A percentile compares a stretch with the other conserved stretches of the same genome.
Evolutionary conservation across 495 filamentous ascomycete species (phyloP).

Genomic region (Cryomyces minteri): DNA sequence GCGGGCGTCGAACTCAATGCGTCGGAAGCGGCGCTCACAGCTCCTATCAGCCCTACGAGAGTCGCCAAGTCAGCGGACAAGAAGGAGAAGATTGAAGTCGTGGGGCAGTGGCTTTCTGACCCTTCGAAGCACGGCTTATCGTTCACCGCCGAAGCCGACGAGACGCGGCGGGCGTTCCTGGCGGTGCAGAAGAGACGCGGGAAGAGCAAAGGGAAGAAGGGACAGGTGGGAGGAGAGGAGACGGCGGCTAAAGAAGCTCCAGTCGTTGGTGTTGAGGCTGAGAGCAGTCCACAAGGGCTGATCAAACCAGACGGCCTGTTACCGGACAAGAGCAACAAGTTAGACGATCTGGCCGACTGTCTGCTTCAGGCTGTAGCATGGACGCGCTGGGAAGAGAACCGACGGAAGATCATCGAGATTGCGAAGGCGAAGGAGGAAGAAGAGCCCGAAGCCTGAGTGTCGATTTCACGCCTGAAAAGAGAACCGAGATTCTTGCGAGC

Average conservation of each 20-base stretch:
- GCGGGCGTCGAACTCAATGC: conserved; percentile 1
- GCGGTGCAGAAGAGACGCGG: conserved; percentile 18
- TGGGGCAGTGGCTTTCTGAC: conserved; percentile 29
- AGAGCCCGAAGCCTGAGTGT: background rate
- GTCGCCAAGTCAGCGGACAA: conserved; percentile 26
- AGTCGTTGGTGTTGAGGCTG: conserved; percentile 1
- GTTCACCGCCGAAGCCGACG: conserved; percentile 15
- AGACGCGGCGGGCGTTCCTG: conserved; percentile 27
- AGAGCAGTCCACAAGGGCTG: conserved; percentile 3
- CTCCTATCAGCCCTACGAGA: conserved; percentile 3
- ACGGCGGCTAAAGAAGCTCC: conserved; percentile 1
- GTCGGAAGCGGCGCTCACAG: conserved; percentile 2
- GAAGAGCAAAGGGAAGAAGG: conserved; percentile 4
- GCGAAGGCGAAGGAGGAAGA: background rate
- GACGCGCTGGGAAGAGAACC: conserved; percentile 66
- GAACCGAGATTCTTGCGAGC: no score
- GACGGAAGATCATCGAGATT: conserved; percentile 17
- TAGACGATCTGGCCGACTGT: conserved; percentile 87
- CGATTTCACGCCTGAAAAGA: no score
- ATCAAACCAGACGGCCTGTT: no score
- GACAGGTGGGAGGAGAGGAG: conserved; percentile 11
- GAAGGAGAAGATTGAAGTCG: conserved; percentile 45
- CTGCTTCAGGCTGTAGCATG: conserved; percentile 74
- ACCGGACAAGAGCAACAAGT: conserved; percentile 33
- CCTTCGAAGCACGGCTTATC: conserved; percentile 5